Conservation (phyloP, 2,329 filamentous ascomycete species). For the Ceratocystis alfenasii region DNA sequence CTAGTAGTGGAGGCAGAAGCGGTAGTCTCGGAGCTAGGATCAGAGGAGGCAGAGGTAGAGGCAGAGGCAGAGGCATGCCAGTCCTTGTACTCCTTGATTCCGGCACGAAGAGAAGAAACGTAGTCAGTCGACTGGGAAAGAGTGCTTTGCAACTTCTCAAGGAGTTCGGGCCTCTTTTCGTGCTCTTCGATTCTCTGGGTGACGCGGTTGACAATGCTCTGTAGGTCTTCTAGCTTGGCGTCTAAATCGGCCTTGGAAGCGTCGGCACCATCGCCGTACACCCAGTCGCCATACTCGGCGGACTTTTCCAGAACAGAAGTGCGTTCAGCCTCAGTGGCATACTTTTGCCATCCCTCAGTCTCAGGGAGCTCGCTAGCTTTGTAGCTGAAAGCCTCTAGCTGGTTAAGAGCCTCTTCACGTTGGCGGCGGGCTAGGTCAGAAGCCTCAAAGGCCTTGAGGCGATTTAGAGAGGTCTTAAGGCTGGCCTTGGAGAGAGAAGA, state of each 20-base stretch:
- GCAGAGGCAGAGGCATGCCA: constrained; percentile 44
- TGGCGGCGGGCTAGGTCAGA: constrained; percentile 67
- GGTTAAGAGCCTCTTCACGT: constrained; percentile 80
- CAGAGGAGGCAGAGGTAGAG: constrained; percentile 35
- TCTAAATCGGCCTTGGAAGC: constrained; percentile 65
- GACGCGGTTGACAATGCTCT: constrained; percentile 65
- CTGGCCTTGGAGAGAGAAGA: constrained; percentile 40
- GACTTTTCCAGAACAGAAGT: constrained; percentile 55
- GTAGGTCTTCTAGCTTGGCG: constrained; percentile 62
- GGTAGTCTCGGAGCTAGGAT: constrained; percentile 32
- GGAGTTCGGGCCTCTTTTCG: constrained; percentile 54
- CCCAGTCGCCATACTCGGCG: constrained; percentile 68
- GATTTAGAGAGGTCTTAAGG: constrained; percentile 46
- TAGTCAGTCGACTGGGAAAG: constrained; percentile 61
- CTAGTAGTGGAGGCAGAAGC: constrained; percentile 34
- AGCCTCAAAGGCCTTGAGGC: constrained; percentile 70
- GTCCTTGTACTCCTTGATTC: constrained; percentile 56
- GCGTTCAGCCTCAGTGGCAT: constrained; percentile 58
- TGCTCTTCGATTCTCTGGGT: constrained; percentile 63
- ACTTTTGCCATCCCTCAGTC: constrained; percentile 58
- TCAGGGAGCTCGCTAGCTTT: constrained; percentile 71
- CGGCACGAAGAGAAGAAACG: constrained; percentile 54
- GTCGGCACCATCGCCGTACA: constrained; percentile 72
- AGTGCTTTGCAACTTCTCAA: constrained; percentile 56
- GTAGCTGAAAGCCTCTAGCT: constrained; percentile 90